Base-by-base conservation (phyloP, 768 basidiomycete species). In the Russula virescens region DNA sequence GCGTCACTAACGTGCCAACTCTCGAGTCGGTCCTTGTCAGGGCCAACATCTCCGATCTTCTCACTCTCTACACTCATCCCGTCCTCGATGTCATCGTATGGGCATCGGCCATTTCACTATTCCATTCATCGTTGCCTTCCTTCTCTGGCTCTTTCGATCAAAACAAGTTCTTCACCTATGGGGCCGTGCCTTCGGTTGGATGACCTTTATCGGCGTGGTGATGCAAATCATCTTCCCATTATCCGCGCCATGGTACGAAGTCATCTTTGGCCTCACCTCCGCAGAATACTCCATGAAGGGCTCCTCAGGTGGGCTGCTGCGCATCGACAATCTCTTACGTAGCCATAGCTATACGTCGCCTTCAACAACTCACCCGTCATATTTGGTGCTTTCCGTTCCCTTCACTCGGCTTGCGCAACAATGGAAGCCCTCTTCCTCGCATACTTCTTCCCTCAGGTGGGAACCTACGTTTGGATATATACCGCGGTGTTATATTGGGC, bases 191-290 rank as follows among this genome's bases (percentile, higher is more conserved):
- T 95, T 99, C 70, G 97, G 97, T 0, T 97, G 91, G 75, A 85
- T 98, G 84, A 98, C 93, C 75, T 78, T 95, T 58, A 75, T 81
- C 13, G 96, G 94, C 1, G 97, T 98, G 38, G 74, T 94, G 69
- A 81, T 86, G 61, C 96, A 98, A 72, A 86, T 97, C 70, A 70
- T 91, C 42, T 81, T 98, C 61, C 97, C 96, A 0, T 97, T 94
- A 70, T 86, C 96, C 1, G 88, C 97, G 1, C 97, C 97, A 7
- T 89, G 97, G 97, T 99, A 98, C 75, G 96, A 98, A 71, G 82
- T 98, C 69, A 92, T 97, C 67, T 88, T 98, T 72, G 97, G 97
- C 1, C 85, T 98, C 42, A 96, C 92, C 0, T 96, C 97, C 0
- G 97, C 97, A 34, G 84, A 93, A 69, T 98, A 98, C 77, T 77